These are phyloP conservation scores for Blastobotrys americana DNA, from an alignment of 805 yeast genomes.

Conservation along the genomic window DNA sequence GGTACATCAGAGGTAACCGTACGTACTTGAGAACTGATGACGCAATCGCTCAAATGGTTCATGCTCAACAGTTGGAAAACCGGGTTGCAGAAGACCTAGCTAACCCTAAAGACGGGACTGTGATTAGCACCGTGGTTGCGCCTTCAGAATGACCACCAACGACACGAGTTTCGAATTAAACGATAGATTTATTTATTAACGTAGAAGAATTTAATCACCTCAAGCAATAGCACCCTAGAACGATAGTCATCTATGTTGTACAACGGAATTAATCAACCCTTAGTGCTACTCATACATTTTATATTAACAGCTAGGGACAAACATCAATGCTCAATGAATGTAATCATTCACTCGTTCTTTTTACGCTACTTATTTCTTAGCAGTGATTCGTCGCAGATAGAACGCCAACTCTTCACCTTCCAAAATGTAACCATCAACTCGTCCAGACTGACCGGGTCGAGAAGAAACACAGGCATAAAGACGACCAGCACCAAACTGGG, in stretches of 20 bases:
- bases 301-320: neutral
- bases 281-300: neutral
- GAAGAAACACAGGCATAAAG: slow-evolving; percentile 97
- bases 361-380: slow-evolving; percentile 74
- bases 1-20: slow-evolving; percentile 13
- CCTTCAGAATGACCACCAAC: no score
- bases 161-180: no score
- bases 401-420: slow-evolving; percentile 99
- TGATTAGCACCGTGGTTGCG: no score
- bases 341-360: slow-evolving; percentile 2
- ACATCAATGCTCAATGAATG: neutral
- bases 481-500: slow-evolving; percentile 98
- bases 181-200: no score
- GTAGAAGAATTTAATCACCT: no score
- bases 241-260: no score
- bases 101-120: no score
- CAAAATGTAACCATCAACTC: slow-evolving; percentile 99
- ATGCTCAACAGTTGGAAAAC: neutral
- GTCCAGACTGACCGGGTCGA: slow-evolving; percentile 99
- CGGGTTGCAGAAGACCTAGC: no score
- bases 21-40: slow-evolving; percentile 18
- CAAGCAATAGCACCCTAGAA: no score
- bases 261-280: no score
- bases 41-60: neutral
- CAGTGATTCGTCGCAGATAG: slow-evolving; percentile 99